phyloP scores from a whole-genome alignment of 768 basidiomycete genomes.

The Coprinopsis cinerea region DNA sequence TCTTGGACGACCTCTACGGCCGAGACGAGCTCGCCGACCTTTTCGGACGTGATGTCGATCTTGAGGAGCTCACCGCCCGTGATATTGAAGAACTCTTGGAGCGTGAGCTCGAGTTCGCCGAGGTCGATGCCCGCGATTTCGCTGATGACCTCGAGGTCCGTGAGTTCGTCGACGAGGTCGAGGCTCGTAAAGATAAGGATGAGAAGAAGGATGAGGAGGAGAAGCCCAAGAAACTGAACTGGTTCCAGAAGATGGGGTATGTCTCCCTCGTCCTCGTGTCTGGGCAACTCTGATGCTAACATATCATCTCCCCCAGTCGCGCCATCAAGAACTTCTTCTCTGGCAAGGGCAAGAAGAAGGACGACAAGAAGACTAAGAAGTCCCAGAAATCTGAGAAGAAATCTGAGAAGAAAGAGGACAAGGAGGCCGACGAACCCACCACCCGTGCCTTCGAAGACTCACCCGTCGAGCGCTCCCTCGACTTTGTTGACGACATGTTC shows the following conservation, averaged over 20 bases:
- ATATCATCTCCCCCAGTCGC: no score
- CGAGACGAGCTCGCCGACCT: constrained; percentile 8
- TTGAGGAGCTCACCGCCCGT: constrained; percentile 6
- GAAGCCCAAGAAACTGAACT: no score
- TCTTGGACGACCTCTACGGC: constrained; percentile 8
- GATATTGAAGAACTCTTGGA: constrained; percentile 5
- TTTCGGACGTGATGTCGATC: constrained; percentile 5
- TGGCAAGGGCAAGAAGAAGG: no score
- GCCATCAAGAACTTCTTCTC: no score
- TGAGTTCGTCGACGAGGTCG: background rate
- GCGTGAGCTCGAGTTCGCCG: constrained; percentile 9
- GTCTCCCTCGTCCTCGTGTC: constrained; percentile 2
- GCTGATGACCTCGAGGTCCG: background rate
- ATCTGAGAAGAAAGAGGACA: background rate
- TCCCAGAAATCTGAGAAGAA: constrained; percentile 1
- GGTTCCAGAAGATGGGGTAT: no score
- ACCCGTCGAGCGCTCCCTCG: background rate
- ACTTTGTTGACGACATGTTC: background rate
- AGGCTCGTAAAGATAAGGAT: background rate
- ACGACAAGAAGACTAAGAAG: no score
- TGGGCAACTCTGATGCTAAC: no score
- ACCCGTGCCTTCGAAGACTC: background rate
- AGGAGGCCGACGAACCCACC: background rate
- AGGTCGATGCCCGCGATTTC: background rate
- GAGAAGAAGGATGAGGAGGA: background rate